A percentile compares a stretch with the other conserved stretches of the same genome.
phyloP scores from a whole-genome alignment of 176 grass and related monocot genomes.

The Oryza nivara region DNA sequence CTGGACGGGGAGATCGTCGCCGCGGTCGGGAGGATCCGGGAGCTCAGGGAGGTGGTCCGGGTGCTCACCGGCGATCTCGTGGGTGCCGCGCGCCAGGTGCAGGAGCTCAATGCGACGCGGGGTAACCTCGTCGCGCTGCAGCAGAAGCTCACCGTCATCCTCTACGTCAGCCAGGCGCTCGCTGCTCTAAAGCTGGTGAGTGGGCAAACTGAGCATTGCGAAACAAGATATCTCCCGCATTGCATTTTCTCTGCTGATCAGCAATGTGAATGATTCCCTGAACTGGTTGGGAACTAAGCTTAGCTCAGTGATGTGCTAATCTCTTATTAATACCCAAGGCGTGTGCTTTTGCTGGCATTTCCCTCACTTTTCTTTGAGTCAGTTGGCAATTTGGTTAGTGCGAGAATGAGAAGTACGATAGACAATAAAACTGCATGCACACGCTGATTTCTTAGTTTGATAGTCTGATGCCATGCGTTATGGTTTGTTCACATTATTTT shows the following conservation, averaged over 20 bases:
- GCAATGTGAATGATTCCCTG: constrained; percentile 5
- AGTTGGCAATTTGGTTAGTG: not conserved
- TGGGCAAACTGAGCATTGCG: not conserved
- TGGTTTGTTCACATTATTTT: not conserved
- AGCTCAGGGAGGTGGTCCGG: constrained; percentile 69
- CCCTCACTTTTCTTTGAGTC: not conserved
- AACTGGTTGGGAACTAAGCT: not conserved
- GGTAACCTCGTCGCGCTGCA: constrained; percentile 76
- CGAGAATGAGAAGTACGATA: not conserved
- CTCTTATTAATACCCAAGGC: not conserved
- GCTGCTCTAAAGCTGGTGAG: constrained; percentile 83
- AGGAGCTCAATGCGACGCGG: constrained; percentile 82
- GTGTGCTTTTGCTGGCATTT: not conserved
- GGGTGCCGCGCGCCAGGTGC: constrained; percentile 72
- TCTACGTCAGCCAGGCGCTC: constrained; percentile 86
- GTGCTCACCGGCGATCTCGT: constrained; percentile 83
- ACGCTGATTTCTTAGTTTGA: not conserved
- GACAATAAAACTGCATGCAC: constrained; percentile 10
- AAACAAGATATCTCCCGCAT: not conserved
- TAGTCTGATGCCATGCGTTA: not conserved
- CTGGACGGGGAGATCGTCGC: constrained; percentile 84
- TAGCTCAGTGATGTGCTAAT: not conserved
- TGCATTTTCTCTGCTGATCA: constrained; percentile 29
- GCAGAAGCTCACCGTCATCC: constrained; percentile 93
- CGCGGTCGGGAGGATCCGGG: constrained; percentile 78